Percentiles rank a stretch among this genome's conserved stretches.
Evolutionary conservation across 139 green algal species (phyloP).

Genomic region (Picochlorum sp.): DNA sequence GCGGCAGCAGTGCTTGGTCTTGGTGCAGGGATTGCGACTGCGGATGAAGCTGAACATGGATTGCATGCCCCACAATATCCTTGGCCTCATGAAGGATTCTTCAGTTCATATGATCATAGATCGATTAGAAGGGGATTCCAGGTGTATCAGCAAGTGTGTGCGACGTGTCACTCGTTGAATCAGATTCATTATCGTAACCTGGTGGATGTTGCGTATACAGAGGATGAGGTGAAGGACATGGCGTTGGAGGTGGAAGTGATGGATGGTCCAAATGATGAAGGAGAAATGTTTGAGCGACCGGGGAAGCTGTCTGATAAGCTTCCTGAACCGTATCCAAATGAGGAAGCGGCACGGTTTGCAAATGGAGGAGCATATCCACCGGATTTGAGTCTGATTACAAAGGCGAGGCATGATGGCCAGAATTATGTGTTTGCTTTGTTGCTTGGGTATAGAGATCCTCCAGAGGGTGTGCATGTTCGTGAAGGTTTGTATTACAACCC

Average conservation of each 20-base stretch:
- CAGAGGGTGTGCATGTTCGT: slow-evolving; percentile 85
- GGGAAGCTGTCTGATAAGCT: slow-evolving; percentile 85
- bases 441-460: slow-evolving; percentile 93
- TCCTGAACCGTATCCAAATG: slow-evolving; percentile 84
- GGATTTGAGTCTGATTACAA: slow-evolving; percentile 93
- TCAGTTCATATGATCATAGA: slow-evolving; percentile 88
- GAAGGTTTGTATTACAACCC: slow-evolving; percentile 99
- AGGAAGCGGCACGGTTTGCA: slow-evolving; percentile 83
- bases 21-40: slow-evolving; percentile 33
- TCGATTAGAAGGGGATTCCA: slow-evolving; percentile 89
- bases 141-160: slow-evolving; percentile 81
- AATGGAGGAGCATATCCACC: slow-evolving; percentile 99
- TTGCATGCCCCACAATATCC: slow-evolving; percentile 75
- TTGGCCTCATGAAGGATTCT: slow-evolving; percentile 86
- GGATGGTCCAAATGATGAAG: slow-evolving; percentile 97
- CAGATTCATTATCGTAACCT: slow-evolving; percentile 92
- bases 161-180: slow-evolving; percentile 91
- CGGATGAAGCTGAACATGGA: slow-evolving; percentile 86
- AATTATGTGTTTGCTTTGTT: slow-evolving; percentile 99
- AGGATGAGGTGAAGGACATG: slow-evolving; percentile 95
- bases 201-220: slow-evolving; percentile 92
- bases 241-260: slow-evolving; percentile 79
- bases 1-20: slow-evolving; percentile 19
- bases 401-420: slow-evolving; percentile 89
- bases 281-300: slow-evolving; percentile 90